phyloP scores from a whole-genome alignment of 805 yeast species.

The Candida maris region DNA sequence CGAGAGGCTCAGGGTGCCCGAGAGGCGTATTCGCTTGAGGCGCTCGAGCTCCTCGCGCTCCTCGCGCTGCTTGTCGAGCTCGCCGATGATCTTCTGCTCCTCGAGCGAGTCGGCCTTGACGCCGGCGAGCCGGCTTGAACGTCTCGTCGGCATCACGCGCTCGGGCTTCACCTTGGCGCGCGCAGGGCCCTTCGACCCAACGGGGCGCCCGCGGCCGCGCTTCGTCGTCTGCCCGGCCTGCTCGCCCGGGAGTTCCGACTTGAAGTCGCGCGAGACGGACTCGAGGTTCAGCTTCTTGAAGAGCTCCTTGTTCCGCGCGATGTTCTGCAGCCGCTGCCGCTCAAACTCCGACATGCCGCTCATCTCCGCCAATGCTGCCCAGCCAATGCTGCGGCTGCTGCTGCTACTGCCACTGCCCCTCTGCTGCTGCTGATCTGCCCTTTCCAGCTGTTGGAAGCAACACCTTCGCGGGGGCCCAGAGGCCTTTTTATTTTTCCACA shows the following conservation, averaged over 20 bases:
- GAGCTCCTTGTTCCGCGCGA: slow-evolving; percentile 76
- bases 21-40: slow-evolving; percentile 55
- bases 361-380: too few species aligned
- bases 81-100: slow-evolving; percentile 39
- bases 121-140: slow-evolving; percentile 80
- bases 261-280: slow-evolving; percentile 50
- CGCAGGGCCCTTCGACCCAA: slow-evolving; percentile 12
- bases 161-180: slow-evolving; percentile 27
- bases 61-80: slow-evolving; percentile 35
- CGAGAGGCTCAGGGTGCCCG: slow-evolving; percentile 60
- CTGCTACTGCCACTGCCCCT: too few species aligned
- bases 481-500: too few species aligned
- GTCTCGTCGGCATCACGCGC: slow-evolving; percentile 53
- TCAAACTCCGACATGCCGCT: slow-evolving; percentile 58
- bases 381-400: too few species aligned
- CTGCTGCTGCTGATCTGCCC: too few species aligned
- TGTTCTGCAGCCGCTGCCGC: slow-evolving; percentile 68
- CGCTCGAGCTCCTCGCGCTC: slow-evolving; percentile 34
- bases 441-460: too few species aligned
- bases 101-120: slow-evolving; percentile 45
- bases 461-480: too few species aligned
- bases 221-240: slow-evolving; percentile 27
- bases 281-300: slow-evolving; percentile 68
- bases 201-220: slow-evolving; percentile 18
- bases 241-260: slow-evolving; percentile 37